Conservation (phyloP, 306 rosid genomes). For the Senna siamea region DNA sequence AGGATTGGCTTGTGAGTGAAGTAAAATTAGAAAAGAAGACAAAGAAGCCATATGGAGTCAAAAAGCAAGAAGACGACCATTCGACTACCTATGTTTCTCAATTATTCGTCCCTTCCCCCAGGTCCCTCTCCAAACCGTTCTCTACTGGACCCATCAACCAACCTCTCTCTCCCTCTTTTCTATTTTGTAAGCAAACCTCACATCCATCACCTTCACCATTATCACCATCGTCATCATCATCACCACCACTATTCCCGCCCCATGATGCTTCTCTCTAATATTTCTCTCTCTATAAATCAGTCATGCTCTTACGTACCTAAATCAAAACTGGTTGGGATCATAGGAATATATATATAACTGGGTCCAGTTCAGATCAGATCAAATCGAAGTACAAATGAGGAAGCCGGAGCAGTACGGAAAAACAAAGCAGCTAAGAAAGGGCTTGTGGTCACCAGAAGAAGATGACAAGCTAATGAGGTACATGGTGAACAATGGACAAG, state of each 20-base stretch:
- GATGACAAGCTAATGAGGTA: conserved; percentile 78
- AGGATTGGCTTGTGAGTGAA: conserved; percentile 74
- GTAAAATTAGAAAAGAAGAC: conserved; percentile 48
- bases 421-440: conserved; percentile 60
- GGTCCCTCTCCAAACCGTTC: conserved; percentile 91
- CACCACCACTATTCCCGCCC: conserved; percentile 64
- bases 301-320: conserved; percentile 42
- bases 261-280: conserved; percentile 52
- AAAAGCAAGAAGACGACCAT: too few species aligned
- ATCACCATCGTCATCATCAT: too few species aligned
- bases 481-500: conserved; percentile 78
- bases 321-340: conserved; percentile 63
- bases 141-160: conserved; percentile 90
- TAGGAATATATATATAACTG: too few species aligned
- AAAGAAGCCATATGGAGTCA: conserved; percentile 69
- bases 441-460: conserved; percentile 85
- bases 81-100: conserved; percentile 51
- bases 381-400: conserved; percentile 54
- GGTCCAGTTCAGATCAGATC: too few species aligned
- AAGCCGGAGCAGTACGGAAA: conserved; percentile 58
- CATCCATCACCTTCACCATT: conserved; percentile 69
- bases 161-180: conserved; percentile 62
- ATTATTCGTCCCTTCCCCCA: too few species aligned
- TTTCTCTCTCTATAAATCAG: conserved; percentile 55
- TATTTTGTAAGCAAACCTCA: conserved; percentile 88